Conservation (phyloP, 2,329 filamentous ascomycete genomes). For the Onygenales sp. region DNA sequence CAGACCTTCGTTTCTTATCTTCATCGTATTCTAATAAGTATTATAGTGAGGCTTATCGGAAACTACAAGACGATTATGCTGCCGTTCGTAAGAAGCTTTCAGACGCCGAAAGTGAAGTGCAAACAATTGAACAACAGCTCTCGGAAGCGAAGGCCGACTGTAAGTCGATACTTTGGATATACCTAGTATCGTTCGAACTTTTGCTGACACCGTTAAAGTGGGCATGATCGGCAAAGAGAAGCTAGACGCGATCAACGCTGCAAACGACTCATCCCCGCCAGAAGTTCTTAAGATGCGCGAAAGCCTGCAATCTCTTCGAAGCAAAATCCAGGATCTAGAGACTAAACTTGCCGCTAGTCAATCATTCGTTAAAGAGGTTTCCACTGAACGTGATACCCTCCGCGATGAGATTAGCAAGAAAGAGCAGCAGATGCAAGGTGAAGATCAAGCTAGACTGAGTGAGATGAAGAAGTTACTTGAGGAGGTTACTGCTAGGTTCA, state of each 20-base stretch:
- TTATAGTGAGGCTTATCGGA: conserved; percentile 16
- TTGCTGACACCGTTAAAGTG: conserved; percentile 21
- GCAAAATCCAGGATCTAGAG: conserved; percentile 28
- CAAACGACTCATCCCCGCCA: conserved; percentile 25
- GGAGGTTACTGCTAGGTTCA: conserved; percentile 28
- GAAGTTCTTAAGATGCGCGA: conserved; percentile 26
- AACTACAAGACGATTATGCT: conserved; percentile 31
- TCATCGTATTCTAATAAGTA: conserved; percentile 7
- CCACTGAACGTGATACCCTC: conserved; percentile 30
- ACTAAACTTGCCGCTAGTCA: conserved; percentile 31
- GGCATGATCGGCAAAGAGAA: conserved; percentile 29
- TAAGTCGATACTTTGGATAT: conserved; percentile 14
- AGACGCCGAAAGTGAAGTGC: conserved; percentile 27
- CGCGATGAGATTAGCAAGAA: conserved; percentile 30
- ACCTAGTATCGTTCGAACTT: neutral
- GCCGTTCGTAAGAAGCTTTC: conserved; percentile 27
- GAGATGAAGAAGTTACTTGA: conserved; percentile 33
- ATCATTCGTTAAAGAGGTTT: conserved; percentile 27
- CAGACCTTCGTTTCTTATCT: neutral
- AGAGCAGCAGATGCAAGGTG: conserved; percentile 28
- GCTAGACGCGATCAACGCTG: conserved; percentile 26
- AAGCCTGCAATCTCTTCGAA: conserved; percentile 24
- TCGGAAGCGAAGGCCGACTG: conserved; percentile 26
- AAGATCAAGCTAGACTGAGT: conserved; percentile 30
- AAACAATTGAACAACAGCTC: conserved; percentile 27